phyloP scores from a whole-genome alignment of 805 yeast species.

The Candida lessepsii region DNA sequence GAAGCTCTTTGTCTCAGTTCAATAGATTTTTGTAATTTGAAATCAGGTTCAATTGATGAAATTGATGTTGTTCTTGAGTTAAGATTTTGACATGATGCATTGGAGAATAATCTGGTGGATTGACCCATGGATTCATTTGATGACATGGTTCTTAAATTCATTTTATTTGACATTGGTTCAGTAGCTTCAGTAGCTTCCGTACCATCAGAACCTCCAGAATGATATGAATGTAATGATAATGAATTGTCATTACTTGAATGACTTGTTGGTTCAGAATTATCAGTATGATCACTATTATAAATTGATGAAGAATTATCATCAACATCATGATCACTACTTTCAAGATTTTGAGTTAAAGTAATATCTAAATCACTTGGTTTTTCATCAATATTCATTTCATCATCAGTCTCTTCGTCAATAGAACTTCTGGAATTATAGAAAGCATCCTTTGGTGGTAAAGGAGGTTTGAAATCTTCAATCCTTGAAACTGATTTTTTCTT shows the following conservation, averaged over 20 bases:
- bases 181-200: constrained; percentile 16
- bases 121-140: constrained; percentile 11
- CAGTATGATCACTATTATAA: constrained; percentile 31
- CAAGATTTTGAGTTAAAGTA: constrained; percentile 39
- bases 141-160: constrained; percentile 13
- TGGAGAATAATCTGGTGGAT: constrained; percentile 13
- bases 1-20: constrained; percentile 33
- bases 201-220: constrained; percentile 19
- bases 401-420: constrained; percentile 10
- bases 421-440: constrained; percentile 3
- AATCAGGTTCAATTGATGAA: constrained; percentile 16
- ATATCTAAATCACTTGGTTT: constrained; percentile 16
- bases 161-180: constrained; percentile 17
- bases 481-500: constrained; percentile 11
- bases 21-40: constrained; percentile 16
- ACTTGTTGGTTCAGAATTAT: constrained; percentile 15
- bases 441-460: constrained; percentile 7
- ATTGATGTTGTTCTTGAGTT: constrained; percentile 16
- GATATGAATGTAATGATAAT: constrained; percentile 40
- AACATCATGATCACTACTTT: constrained; percentile 21
- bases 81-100: constrained; percentile 8
- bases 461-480: constrained; percentile 7
- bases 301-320: constrained; percentile 30
- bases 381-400: constrained; percentile 11
- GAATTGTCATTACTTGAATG: constrained; percentile 19